Evolutionary conservation across 352 stramenopile genomes (phyloP).

Genomic region (Blastocystis sp.): DNA sequence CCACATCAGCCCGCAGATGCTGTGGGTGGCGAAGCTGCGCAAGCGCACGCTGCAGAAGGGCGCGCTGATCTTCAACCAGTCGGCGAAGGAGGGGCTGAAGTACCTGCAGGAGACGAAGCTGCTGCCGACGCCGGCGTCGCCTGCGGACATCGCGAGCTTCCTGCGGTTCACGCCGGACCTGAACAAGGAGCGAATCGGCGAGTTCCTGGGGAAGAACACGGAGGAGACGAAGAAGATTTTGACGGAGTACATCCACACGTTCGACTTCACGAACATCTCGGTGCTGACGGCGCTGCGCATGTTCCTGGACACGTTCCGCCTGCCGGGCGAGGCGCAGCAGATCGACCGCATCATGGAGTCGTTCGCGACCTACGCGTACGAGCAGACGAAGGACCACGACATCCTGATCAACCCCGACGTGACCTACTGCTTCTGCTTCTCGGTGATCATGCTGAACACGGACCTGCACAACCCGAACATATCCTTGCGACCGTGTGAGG

Average conservation of each 20-base stretch:
- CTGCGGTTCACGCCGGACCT: slow-evolving; percentile 86
- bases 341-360: slow-evolving; percentile 86
- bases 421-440: slow-evolving; percentile 75
- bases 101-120: slow-evolving; percentile 64
- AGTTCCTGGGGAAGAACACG: slow-evolving; percentile 91
- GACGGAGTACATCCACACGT: slow-evolving; percentile 79
- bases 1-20: slow-evolving; percentile 62
- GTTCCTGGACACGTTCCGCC: slow-evolving; percentile 87
- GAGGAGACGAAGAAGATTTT: slow-evolving; percentile 83
- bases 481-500: background rate
- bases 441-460: slow-evolving; percentile 86
- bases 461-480: slow-evolving; percentile 83
- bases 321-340: slow-evolving; percentile 94
- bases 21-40: slow-evolving; percentile 63
- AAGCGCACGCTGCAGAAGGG: slow-evolving; percentile 68
- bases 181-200: slow-evolving; percentile 87
- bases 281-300: slow-evolving; percentile 85
- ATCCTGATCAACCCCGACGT: slow-evolving; percentile 69
- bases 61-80: slow-evolving; percentile 63
- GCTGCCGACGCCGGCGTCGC: slow-evolving; percentile 40
- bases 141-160: slow-evolving; percentile 75
- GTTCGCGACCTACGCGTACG: slow-evolving; percentile 57
- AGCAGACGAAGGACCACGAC: slow-evolving; percentile 62
- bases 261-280: slow-evolving; percentile 84
- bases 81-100: slow-evolving; percentile 59